Evolutionary conservation across 2,329 filamentous ascomycete species (phyloP).

Genomic region (Zalaria sp.): DNA sequence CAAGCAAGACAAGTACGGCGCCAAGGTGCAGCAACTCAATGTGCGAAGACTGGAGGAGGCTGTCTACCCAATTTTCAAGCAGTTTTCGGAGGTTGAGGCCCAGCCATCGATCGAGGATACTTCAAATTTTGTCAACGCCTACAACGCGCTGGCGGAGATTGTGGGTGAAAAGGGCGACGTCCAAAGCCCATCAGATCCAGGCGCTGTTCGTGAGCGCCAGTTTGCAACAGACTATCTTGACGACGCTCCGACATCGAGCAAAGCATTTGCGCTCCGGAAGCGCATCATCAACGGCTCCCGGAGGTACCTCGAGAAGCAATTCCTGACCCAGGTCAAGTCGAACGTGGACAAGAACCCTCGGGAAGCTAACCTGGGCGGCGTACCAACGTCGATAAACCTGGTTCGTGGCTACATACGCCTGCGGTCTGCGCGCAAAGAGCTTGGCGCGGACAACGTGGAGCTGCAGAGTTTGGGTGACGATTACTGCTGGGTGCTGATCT

Average conservation of each 20-base stretch:
- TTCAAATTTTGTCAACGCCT: constrained; percentile 60
- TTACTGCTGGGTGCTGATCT: constrained; percentile 87
- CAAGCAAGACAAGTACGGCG: constrained; percentile 70
- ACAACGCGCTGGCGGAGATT: constrained; percentile 66
- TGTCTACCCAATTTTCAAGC: constrained; percentile 59
- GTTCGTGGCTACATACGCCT: constrained; percentile 85
- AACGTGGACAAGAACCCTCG: constrained; percentile 70
- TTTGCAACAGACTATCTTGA: constrained; percentile 68
- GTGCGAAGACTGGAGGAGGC: constrained; percentile 50
- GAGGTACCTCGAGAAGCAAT: constrained; percentile 65
- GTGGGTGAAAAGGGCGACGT: constrained; percentile 55
- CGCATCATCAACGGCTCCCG: constrained; percentile 70
- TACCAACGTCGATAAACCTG: constrained; percentile 78
- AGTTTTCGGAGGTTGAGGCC: constrained; percentile 61
- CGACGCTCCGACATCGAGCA: constrained; percentile 50
- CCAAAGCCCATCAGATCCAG: constrained; percentile 44
- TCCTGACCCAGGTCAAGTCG: constrained; percentile 62
- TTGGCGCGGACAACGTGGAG: constrained; percentile 67
- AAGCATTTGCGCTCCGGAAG: constrained; percentile 56
- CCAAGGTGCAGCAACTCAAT: constrained; percentile 69
- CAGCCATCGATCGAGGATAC: constrained; percentile 51
- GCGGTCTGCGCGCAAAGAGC: constrained; percentile 63
- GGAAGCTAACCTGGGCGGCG: constrained; percentile 78
- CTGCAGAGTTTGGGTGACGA: constrained; percentile 67
- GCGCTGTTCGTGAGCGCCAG: constrained; percentile 58